phyloP scores from a whole-genome alignment of 2,329 filamentous ascomycete species.

The Zelopaecilomyces penicillatus region DNA sequence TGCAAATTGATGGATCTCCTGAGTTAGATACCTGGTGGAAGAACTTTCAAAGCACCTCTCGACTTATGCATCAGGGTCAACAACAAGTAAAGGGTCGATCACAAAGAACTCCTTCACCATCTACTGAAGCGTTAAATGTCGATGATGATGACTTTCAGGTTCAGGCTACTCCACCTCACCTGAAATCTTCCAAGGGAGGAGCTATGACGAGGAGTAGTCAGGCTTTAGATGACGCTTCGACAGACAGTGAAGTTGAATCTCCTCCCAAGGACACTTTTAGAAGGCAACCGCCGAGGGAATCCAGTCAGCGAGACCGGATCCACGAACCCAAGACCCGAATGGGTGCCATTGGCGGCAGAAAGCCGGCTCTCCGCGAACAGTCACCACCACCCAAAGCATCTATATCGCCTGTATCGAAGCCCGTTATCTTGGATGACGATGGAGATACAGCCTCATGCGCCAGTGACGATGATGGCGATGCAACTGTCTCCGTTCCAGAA shows the following conservation, averaged over 20 bases:
- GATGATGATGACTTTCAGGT: conserved; percentile 46
- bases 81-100: conserved; percentile 6
- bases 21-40: conserved; percentile 43
- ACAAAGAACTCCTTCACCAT: conserved; percentile 8
- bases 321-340: conserved; percentile 16
- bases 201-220: conserved; percentile 6
- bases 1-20: conserved; percentile 24
- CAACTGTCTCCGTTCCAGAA: conserved; percentile 16
- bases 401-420: conserved; percentile 5
- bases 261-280: background rate
- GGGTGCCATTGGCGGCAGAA: conserved; percentile 28
- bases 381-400: conserved; percentile 11
- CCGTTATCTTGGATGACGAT: conserved; percentile 13
- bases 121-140: conserved; percentile 18
- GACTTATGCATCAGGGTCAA: conserved; percentile 13
- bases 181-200: conserved; percentile 19
- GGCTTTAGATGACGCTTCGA: conserved; percentile 21
- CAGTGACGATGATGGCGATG: conserved; percentile 22
- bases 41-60: conserved; percentile 26
- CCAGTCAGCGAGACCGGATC: conserved; percentile 23
- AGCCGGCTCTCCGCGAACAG: conserved; percentile 13
- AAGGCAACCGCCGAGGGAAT: too few relatives aligned
- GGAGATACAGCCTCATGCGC: conserved; percentile 38
- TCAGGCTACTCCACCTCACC: conserved; percentile 37
- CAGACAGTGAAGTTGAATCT: conserved; percentile 23